Evolutionary conservation across 495 filamentous ascomycete species (phyloP), one percentile per base, ranked within the genome.

Genomic region (Astrothelium subdiscretum): DNA sequence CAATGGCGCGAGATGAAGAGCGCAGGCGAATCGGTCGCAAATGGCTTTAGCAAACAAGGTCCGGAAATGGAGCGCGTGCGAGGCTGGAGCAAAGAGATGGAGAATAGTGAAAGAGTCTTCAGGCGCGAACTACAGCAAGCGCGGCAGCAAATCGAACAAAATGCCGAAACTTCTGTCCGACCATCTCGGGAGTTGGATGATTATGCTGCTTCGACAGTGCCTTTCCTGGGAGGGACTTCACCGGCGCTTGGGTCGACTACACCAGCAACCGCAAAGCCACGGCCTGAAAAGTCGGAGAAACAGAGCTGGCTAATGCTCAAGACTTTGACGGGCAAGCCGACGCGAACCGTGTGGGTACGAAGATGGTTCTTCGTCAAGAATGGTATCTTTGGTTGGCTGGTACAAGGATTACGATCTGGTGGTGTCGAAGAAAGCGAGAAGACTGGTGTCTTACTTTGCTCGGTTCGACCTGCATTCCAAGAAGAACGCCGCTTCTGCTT

Each of bases 401-500:
- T 90, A n/a, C 91, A 95, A 69, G 88, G 91, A 13, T 75, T 84
- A 2, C 87, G 91, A 60, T 87, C 86, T 26, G 89, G 88, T 32
- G 92, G 89, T 38, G 92, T 97, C 58, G 85, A 97, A 69, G 92
- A 97, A 72, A 95, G 90, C 57, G 95, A 98, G 66, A 89, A 92
- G 73, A 95, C 96, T 65, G 94, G 94, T 24, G 94, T 98, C 10
- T 74, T 98, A 31, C 85, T 98, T 32, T 98, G 94, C 70, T 95
- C 87, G 69, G 87, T 92, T 59, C 87, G 92, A 63, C 89, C 90
- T 10, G 92, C 92, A 2, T 87, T 92, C 43, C 86, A 91, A 67
- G 94, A 98, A 71, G 94, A 98, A 66, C 83, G 94, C 38, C 81
- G 95, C 31, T 97, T 97, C 72, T 96, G 95, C 70, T 98, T 97